Conservation (phyloP, 2,329 filamentous ascomycete species). For the Ophiosphaerella herpotricha region DNA sequence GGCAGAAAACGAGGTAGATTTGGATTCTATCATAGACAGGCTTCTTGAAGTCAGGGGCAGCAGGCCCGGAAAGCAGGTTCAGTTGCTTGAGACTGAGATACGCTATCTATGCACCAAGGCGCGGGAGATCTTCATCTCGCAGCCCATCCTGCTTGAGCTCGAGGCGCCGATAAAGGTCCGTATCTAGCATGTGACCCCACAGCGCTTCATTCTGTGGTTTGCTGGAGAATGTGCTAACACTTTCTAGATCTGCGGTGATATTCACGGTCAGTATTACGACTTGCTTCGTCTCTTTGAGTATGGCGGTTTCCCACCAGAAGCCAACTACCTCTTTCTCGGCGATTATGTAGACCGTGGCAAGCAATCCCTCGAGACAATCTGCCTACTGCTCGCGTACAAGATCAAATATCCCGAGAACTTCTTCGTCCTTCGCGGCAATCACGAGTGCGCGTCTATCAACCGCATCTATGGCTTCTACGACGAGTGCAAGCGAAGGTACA, state of each 20-base stretch:
- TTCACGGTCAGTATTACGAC: conserved; percentile 99
- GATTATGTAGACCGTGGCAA: conserved; percentile 99
- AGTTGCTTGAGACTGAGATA: conserved; percentile 94
- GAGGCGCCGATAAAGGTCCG: conserved; percentile 98
- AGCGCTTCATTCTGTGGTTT: too few relatives aligned
- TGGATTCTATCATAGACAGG: conserved; percentile 99
- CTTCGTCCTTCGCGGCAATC: conserved; percentile 97
- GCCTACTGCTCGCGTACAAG: conserved; percentile 95
- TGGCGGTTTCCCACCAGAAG: conserved; percentile 95
- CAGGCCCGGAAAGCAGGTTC: conserved; percentile 97
- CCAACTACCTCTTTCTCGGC: conserved; percentile 98
- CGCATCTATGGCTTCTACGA: conserved; percentile 99
- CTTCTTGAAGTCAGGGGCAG: conserved; percentile 96
- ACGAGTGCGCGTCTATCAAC: conserved; percentile 98
- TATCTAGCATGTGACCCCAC: conserved; percentile 4
- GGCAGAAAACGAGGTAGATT: conserved; percentile 90
- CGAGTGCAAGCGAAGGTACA: conserved; percentile 98
- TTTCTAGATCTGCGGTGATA: conserved; percentile 92
- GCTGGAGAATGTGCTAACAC: conserved; percentile 16
- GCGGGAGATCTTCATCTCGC: conserved; percentile 98
- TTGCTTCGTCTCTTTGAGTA: conserved; percentile 97
- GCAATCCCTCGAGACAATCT: conserved; percentile 98
- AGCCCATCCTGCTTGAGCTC: conserved; percentile 95
- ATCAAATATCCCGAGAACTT: conserved; percentile 99
- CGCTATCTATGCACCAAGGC: conserved; percentile 97